These are phyloP conservation scores for Yarrowia sp. DNA, from an alignment of 805 yeast genomes.

Conservation along the genomic window DNA sequence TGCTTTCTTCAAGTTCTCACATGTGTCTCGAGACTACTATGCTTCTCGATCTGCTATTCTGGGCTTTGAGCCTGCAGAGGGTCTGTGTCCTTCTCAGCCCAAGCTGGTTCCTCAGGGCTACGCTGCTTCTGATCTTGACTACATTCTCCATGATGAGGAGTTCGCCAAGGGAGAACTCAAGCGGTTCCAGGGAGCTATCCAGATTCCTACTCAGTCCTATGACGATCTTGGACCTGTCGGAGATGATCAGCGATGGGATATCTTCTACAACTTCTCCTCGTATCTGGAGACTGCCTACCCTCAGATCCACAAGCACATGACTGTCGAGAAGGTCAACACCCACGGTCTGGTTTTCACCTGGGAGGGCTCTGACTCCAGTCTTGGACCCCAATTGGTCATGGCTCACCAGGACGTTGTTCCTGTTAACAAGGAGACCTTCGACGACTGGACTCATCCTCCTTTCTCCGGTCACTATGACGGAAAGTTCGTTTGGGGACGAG, in stretches of 20 bases:
- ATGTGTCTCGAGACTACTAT: background rate
- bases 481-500: constrained; percentile 68
- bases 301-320: constrained; percentile 46
- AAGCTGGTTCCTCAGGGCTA: constrained; percentile 5
- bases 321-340: constrained; percentile 57
- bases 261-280: constrained; percentile 50
- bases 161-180: background rate
- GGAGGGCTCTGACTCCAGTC: constrained; percentile 50
- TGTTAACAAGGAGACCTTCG: constrained; percentile 54
- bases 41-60: background rate
- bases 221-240: constrained; percentile 54
- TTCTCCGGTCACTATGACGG: constrained; percentile 71
- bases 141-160: constrained; percentile 1
- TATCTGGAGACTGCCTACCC: constrained; percentile 61
- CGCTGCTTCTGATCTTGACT: background rate
- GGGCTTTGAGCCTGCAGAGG: constrained; percentile 3
- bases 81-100: constrained; percentile 11
- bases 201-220: constrained; percentile 60
- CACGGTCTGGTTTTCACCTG: constrained; percentile 64
- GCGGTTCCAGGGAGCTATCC: constrained; percentile 49
- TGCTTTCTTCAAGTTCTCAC: background rate
- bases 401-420: constrained; percentile 87
- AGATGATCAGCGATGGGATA: constrained; percentile 52
- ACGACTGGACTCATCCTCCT: constrained; percentile 66
- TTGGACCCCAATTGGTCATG: constrained; percentile 65